Conservation (phyloP, 192 early-diverging fungal species). For the Dispira simplex region DNA sequence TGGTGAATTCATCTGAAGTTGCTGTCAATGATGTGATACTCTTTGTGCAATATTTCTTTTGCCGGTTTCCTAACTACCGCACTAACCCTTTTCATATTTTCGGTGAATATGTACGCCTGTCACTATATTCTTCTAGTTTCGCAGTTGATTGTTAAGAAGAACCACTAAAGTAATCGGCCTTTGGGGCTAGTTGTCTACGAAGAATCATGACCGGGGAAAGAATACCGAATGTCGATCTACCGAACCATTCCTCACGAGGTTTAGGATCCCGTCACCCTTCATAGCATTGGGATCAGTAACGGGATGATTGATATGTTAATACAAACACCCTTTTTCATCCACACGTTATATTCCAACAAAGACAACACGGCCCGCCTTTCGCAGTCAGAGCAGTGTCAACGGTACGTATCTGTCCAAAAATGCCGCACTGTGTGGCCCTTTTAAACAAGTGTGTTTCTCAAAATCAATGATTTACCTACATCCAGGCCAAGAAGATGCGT, state of each 20-base stretch:
- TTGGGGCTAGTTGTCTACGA: neutral
- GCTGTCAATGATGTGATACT: slow-evolving; percentile 26
- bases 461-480: slow-evolving; percentile 1
- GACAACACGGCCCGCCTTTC: slow-evolving; percentile 27
- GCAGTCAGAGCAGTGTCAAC: slow-evolving; percentile 35
- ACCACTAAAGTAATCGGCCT: slow-evolving; percentile 13
- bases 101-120: slow-evolving; percentile 38
- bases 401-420: slow-evolving; percentile 16
- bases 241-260: neutral
- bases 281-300: slow-evolving; percentile 36
- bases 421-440: slow-evolving; percentile 12
- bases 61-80: slow-evolving; percentile 15
- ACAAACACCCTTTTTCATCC: slow-evolving; percentile 17
- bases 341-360: slow-evolving; percentile 24
- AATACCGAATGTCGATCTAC: neutral
- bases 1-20: slow-evolving; percentile 26
- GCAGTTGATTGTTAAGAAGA: slow-evolving; percentile 23
- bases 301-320: slow-evolving; percentile 27
- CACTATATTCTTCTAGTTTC: slow-evolving; percentile 34
- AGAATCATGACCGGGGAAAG: neutral
- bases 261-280: slow-evolving; percentile 16
- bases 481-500: slow-evolving; percentile 11
- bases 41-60: slow-evolving; percentile 30
- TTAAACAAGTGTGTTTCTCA: slow-evolving; percentile 24
- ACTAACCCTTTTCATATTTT: slow-evolving; percentile 22